A percentile compares a stretch with the other conserved stretches of the same genome.
Conservation (phyloP, 306 rosid species). For the Hippophae tibetana region DNA sequence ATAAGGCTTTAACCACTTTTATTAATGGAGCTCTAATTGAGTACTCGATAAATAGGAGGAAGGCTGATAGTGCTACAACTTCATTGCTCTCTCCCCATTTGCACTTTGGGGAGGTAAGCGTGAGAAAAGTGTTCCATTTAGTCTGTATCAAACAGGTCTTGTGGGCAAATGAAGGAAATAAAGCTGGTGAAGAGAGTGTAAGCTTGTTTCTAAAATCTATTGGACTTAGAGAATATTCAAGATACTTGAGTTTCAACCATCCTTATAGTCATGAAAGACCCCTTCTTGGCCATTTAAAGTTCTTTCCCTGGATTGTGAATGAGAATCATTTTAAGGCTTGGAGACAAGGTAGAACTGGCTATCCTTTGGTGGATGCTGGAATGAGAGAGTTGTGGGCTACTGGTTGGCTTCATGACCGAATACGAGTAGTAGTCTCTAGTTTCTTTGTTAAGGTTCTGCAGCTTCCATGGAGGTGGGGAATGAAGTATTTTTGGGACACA, state of each 20-base stretch:
- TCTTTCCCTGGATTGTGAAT: conserved; percentile 76
- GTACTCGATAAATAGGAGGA: conserved; percentile 73
- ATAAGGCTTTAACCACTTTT: conserved; percentile 76
- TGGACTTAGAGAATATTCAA: conserved; percentile 87
- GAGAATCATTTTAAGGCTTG: conserved; percentile 75
- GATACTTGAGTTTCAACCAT: conserved; percentile 82
- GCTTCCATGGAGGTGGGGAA: conserved; percentile 99
- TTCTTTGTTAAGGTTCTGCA: conserved; percentile 93
- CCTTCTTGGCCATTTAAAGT: conserved; percentile 75
- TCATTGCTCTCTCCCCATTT: conserved; percentile 92
- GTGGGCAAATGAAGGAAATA: conserved; percentile 86
- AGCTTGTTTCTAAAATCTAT: conserved; percentile 79
- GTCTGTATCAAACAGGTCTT: conserved; percentile 90
- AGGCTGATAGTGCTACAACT: conserved; percentile 91
- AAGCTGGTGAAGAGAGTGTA: conserved; percentile 81
- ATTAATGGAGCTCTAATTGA: conserved; percentile 81
- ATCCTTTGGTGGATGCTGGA: conserved; percentile 96
- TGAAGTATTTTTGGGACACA: conserved; percentile 99
- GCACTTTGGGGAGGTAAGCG: conserved; percentile 96
- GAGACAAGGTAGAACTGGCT: conserved; percentile 98
- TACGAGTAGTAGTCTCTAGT: conserved; percentile 89
- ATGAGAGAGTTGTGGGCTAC: conserved; percentile 99
- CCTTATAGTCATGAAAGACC: conserved; percentile 81
- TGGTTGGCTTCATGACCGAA: conserved; percentile 92
- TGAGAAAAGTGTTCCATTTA: conserved; percentile 85